phyloP scores from a whole-genome alignment of 805 yeast species.

The Barnettozyma vustinii region DNA sequence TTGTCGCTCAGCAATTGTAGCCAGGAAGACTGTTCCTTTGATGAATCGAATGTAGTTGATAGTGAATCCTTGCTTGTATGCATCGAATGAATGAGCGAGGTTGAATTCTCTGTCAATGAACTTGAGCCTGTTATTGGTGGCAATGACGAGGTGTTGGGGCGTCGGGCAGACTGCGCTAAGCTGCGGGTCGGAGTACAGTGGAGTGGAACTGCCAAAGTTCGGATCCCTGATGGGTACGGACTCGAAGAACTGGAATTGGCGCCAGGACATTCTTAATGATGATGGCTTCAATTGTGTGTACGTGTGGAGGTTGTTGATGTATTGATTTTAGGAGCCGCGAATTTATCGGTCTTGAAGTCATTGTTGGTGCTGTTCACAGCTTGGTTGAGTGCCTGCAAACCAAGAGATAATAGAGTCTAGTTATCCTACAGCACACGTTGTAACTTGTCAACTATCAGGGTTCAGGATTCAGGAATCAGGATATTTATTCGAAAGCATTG shows the following conservation, averaged over 20 bases:
- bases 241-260: slow-evolving; percentile 86
- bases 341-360: neutral
- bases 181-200: slow-evolving; percentile 75
- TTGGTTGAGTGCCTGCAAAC: too few relatives aligned
- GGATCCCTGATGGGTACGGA: slow-evolving; percentile 84
- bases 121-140: slow-evolving; percentile 53
- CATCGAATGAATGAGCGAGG: slow-evolving; percentile 46
- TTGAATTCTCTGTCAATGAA: slow-evolving; percentile 48
- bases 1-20: slow-evolving; percentile 70
- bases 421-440: too few relatives aligned
- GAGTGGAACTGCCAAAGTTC: slow-evolving; percentile 48
- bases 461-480: too few relatives aligned
- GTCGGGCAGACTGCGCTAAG: slow-evolving; percentile 60
- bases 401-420: too few relatives aligned
- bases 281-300: slow-evolving; percentile 28
- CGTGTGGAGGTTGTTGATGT: slow-evolving; percentile 41
- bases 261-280: slow-evolving; percentile 39
- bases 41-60: slow-evolving; percentile 53
- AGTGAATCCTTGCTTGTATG: slow-evolving; percentile 60
- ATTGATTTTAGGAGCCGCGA: neutral
- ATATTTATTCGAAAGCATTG: too few relatives aligned
- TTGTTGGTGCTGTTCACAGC: too few relatives aligned
- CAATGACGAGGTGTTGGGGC: slow-evolving; percentile 50
- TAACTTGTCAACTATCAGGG: too few relatives aligned
- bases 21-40: slow-evolving; percentile 44